Conservation (phyloP, 2,329 filamentous ascomycete genomes). For the Diaporthe vaccinii region DNA sequence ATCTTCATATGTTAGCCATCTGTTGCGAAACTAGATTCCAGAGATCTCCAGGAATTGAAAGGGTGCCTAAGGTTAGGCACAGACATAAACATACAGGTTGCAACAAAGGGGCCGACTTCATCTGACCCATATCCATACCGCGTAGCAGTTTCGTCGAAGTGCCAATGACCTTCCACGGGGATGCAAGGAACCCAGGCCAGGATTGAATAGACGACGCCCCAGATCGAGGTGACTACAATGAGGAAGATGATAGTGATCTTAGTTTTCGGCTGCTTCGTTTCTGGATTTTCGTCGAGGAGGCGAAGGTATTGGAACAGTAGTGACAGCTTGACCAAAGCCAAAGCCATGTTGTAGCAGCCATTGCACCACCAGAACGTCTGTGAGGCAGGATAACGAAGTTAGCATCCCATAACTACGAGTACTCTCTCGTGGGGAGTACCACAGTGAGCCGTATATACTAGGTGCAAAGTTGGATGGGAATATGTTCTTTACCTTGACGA, state of each 20-base stretch:
- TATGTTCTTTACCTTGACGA: conserved; percentile 11
- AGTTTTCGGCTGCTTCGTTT: conserved; percentile 38
- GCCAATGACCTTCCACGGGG: conserved; percentile 43
- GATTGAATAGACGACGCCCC: conserved; percentile 44
- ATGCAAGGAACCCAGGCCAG: conserved; percentile 46
- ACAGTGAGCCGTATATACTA: too few relatives aligned
- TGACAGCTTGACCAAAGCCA: conserved; percentile 45
- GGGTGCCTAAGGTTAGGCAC: too few relatives aligned
- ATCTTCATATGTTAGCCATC: neutral
- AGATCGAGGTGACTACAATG: conserved; percentile 42
- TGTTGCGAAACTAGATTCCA: neutral
- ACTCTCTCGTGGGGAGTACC: neutral
- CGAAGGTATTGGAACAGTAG: conserved; percentile 47
- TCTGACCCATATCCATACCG: conserved; percentile 36
- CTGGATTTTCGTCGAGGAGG: conserved; percentile 41
- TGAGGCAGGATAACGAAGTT: neutral
- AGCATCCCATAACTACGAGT: neutral
- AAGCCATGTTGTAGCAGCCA: conserved; percentile 44
- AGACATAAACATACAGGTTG: conserved; percentile 22
- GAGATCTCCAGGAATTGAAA: neutral
- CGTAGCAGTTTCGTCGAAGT: conserved; percentile 28
- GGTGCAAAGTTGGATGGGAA: neutral
- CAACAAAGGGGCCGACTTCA: conserved; percentile 14
- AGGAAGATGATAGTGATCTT: conserved; percentile 38
- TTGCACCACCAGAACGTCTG: conserved; percentile 42